These are phyloP conservation scores for Isabelozyma pseudorhagii DNA, from an alignment of 805 yeast genomes.

Conservation along the genomic window DNA sequence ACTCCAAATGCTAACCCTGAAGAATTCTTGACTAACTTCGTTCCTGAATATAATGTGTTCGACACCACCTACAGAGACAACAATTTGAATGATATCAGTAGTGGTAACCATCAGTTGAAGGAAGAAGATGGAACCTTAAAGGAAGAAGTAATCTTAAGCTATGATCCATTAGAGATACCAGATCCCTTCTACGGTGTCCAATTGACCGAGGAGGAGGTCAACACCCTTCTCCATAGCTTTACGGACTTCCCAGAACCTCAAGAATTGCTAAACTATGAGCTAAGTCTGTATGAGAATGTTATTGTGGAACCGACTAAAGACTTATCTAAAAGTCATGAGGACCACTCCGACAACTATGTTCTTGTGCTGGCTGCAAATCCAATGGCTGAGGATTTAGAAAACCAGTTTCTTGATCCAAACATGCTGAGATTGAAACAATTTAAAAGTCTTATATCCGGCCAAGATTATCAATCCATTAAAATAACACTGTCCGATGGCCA, in stretches of 20 bases:
- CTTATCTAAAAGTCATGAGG: too few species aligned
- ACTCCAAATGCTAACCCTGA: background rate
- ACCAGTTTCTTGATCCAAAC: too few species aligned
- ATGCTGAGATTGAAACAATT: too few species aligned
- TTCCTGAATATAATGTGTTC: background rate
- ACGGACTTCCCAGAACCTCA: background rate
- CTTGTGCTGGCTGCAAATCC: too few species aligned
- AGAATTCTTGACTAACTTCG: background rate
- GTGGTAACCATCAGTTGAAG: background rate
- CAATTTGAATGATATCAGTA: background rate
- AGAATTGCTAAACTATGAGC: background rate
- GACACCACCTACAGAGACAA: background rate
- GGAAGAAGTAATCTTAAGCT: background rate
- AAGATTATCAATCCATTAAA: too few species aligned
- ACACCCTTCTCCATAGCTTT: background rate
- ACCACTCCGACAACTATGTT: too few species aligned
- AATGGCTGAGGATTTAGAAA: too few species aligned
- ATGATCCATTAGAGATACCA: background rate
- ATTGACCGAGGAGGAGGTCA: background rate
- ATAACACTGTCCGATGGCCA: background rate
- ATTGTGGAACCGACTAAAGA: too few species aligned
- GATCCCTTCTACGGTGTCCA: background rate
- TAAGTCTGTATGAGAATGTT: too few species aligned
- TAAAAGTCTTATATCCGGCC: too few species aligned
- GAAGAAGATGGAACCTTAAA: background rate